Conservation (phyloP, 306 rosid species). For the Ammopiptanthus mongolicus region DNA sequence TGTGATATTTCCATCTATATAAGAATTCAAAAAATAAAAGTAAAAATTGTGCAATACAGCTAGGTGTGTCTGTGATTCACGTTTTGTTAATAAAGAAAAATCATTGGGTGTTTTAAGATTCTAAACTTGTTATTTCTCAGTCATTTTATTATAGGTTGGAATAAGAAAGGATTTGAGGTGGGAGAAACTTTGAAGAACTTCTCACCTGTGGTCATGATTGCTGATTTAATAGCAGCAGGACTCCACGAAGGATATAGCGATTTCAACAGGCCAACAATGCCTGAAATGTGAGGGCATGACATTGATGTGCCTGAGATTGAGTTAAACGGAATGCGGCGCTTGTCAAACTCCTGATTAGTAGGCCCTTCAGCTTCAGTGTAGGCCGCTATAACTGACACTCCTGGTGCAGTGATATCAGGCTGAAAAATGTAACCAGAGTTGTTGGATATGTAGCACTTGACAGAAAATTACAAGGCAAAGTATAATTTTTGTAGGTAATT, state of each 20-base stretch:
- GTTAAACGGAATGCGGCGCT: slow-evolving; percentile 56
- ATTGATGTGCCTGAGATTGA: slow-evolving; percentile 87
- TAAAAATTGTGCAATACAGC: neutral
- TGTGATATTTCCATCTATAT: neutral
- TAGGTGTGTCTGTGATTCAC: neutral
- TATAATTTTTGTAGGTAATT: neutral
- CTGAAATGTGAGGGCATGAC: slow-evolving; percentile 94
- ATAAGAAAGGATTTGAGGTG: neutral
- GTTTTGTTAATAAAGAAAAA: neutral
- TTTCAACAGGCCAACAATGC: slow-evolving; percentile 67
- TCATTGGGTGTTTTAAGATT: neutral
- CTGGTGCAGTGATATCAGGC: slow-evolving; percentile 97
- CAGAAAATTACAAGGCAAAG: neutral
- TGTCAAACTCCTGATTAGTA: slow-evolving; percentile 58
- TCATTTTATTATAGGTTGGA: neutral
- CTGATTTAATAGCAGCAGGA: slow-evolving; percentile 90
- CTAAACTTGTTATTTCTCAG: neutral
- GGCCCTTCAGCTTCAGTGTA: slow-evolving; percentile 78
- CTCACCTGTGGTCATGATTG: slow-evolving; percentile 91
- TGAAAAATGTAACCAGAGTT: slow-evolving; percentile 21
- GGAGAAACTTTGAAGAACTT: neutral
- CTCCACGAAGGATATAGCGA: slow-evolving; percentile 77
- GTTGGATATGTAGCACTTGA: neutral
- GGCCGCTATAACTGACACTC: slow-evolving; percentile 87
- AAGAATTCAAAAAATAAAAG: neutral